Evolutionary conservation across 2,329 filamentous ascomycete genomes (phyloP), one percentile per base, ranked within the genome.

Genomic region (Ophiostoma ips): DNA sequence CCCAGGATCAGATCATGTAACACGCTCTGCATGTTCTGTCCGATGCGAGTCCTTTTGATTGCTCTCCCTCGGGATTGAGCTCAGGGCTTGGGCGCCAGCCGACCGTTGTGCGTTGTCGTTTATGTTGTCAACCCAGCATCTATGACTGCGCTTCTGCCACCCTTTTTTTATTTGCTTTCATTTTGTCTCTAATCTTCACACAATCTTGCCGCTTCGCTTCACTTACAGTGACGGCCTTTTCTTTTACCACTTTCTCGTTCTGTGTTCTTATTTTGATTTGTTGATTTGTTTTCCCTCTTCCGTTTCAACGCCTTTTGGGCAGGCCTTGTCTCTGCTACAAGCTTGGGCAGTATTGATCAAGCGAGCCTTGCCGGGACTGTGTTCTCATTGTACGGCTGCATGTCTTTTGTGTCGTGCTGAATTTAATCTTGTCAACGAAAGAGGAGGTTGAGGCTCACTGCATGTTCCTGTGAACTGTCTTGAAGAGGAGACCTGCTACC

Each of bases 1-100:
- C 88, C n/a, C 92, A 96, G 68, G 90, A 96, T 63, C 89, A 96
- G 72, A 95, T 96, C 68, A 95, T 96, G 89, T 96, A 55, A 59
- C 28, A 3, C 24, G 5, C 7, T 30, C 16, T 43, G 40, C 24
- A 28, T n/a, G n/a, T n/a, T n/a, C 38, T 37, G 36, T 37, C 16
- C 16, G 36, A 5, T 16, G 11, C n/a, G 10, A 13, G 18, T 12
- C 38, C 10, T 13, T 5, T 9, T 15, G 11, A 28, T 19, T 10
- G 35, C 35, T 18, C 37, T 21, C 37, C 16, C 12, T 38, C 3
- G 16, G 19, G 16, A 15, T 38, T 38, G 37, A 13, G 16, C 37
- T 28, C 15, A 13, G n/a, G 21, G 16, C 21, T 13, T 38, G 16
- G 8, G 15, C 3, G 37, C 37, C 11, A 24, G 16, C 13, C 12